Conservation (phyloP, 1,284 basidiomycete species). For the Microbotryum intermedium region DNA sequence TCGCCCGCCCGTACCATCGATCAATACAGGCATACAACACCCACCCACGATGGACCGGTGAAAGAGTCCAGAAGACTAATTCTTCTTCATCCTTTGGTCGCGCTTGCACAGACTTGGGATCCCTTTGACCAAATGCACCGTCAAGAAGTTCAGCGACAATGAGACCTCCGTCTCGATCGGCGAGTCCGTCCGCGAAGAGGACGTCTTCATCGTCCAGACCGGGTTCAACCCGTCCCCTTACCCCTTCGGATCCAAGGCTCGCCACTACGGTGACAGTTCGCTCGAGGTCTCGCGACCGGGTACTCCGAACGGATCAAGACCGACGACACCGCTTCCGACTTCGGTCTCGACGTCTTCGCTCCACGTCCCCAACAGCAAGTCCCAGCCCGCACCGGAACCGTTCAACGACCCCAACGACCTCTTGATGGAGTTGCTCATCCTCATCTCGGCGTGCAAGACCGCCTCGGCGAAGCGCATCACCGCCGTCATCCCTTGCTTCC, state of each 20-base stretch:
- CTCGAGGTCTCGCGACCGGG: conserved; percentile 47
- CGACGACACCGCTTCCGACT: neutral
- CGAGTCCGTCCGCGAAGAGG: conserved; percentile 93
- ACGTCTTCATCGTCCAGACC: conserved; percentile 87
- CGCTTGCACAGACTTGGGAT: conserved; percentile 65
- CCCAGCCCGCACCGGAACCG: conserved; percentile 17
- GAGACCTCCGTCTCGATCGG: conserved; percentile 44
- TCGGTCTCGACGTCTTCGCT: conserved; percentile 18
- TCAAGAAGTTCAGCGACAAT: conserved; percentile 75
- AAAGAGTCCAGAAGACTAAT: neutral
- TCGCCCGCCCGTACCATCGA: neutral
- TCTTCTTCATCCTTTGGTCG: neutral
- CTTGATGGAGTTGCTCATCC: conserved; percentile 59
- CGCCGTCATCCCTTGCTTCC: conserved; percentile 95
- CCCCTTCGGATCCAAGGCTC: conserved; percentile 26
- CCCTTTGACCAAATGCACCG: conserved; percentile 77
- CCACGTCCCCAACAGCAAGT: neutral
- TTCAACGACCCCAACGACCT: conserved; percentile 42
- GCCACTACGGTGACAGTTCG: conserved; percentile 39
- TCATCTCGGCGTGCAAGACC: conserved; percentile 79
- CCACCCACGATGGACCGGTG: neutral
- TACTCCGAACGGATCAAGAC: conserved; percentile 11
- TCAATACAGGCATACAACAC: no score
- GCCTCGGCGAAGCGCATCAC: conserved; percentile 94
- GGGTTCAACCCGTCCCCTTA: conserved; percentile 37